phyloP scores from a whole-genome alignment of 768 basidiomycete species.

The Rhodosporidiobolus sp. region DNA sequence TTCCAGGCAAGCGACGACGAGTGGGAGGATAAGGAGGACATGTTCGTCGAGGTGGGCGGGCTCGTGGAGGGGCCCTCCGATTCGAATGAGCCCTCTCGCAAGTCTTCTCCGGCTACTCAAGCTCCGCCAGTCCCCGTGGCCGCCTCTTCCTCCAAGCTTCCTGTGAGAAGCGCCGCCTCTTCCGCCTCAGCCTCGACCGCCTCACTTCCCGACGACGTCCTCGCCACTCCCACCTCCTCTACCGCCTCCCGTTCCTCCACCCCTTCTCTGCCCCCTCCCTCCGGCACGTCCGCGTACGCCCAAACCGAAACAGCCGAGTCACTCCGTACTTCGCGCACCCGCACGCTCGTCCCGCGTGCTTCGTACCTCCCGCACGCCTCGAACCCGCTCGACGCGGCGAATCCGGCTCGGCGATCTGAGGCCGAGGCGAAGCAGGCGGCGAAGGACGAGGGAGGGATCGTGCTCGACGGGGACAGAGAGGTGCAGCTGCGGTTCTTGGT shows the following conservation, averaged over 20 bases:
- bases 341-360: slow-evolving; percentile 4
- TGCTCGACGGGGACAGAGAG: slow-evolving; percentile 31
- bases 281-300: neutral
- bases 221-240: neutral
- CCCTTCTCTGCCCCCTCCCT: neutral
- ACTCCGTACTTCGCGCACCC: neutral
- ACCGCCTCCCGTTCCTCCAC: neutral
- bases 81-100: neutral
- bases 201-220: neutral
- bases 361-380: neutral
- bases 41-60: slow-evolving; percentile 35
- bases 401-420: neutral
- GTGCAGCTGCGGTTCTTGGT: slow-evolving; percentile 20
- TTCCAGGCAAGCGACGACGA: slow-evolving; percentile 7
- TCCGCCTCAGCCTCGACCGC: slow-evolving; percentile 7
- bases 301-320: neutral
- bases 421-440: slow-evolving; percentile 1
- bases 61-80: slow-evolving; percentile 9
- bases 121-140: neutral
- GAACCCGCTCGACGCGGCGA: neutral
- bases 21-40: slow-evolving; percentile 37
- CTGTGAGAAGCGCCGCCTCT: neutral
- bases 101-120: neutral
- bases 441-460: slow-evolving; percentile 18
- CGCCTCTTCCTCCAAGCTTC: neutral